Conservation (phyloP, 768 basidiomycete species). For the Cantharellus cinnabarinus region DNA sequence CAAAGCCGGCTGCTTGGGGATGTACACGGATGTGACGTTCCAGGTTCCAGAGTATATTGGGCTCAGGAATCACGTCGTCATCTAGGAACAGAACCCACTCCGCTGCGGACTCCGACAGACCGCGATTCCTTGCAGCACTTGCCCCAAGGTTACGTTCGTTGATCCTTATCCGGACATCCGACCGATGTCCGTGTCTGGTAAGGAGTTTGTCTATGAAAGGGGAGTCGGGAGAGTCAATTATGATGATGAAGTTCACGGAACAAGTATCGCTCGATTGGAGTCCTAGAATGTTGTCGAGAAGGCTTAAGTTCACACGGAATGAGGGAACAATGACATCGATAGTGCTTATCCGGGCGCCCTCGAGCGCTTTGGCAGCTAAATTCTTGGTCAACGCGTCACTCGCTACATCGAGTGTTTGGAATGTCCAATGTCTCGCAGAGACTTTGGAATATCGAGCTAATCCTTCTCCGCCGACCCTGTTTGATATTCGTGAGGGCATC, state of each 20-base stretch:
- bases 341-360: slow-evolving; percentile 22
- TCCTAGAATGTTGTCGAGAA: slow-evolving; percentile 26
- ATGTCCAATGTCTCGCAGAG: slow-evolving; percentile 28
- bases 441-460: slow-evolving; percentile 29
- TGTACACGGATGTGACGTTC: slow-evolving; percentile 28
- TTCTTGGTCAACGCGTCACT: slow-evolving; percentile 19
- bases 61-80: slow-evolving; percentile 29
- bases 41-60: slow-evolving; percentile 25
- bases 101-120: slow-evolving; percentile 32
- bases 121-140: slow-evolving; percentile 33
- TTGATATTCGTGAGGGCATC: slow-evolving; percentile 24
- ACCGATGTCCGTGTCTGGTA: slow-evolving; percentile 21
- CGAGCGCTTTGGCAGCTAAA: slow-evolving; percentile 15
- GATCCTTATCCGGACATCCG: slow-evolving; percentile 33
- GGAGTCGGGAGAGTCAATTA: slow-evolving; percentile 34
- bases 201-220: slow-evolving; percentile 21
- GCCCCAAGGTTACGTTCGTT: slow-evolving; percentile 31
- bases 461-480: slow-evolving; percentile 26
- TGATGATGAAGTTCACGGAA: slow-evolving; percentile 35
- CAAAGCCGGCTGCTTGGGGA: slow-evolving; percentile 31
- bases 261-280: slow-evolving; percentile 25
- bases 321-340: slow-evolving; percentile 37
- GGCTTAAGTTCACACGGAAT: slow-evolving; percentile 28
- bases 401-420: slow-evolving; percentile 25
- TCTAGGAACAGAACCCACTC: slow-evolving; percentile 43